Conservation (phyloP, 148 eudicot genomes). For the Gaultheria prostrata region DNA sequence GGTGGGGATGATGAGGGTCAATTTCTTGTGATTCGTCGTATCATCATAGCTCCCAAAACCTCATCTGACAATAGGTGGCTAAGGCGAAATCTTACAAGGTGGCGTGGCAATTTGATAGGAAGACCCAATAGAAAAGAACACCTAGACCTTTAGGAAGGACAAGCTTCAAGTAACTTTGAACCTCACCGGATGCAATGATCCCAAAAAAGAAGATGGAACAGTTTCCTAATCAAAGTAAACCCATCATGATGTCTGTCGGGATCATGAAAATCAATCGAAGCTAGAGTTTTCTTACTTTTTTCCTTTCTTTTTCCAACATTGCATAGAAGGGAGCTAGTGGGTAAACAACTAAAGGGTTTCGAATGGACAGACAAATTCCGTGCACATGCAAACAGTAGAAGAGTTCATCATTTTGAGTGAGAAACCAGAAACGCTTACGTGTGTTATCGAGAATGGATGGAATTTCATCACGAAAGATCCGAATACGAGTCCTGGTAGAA, state of each 20-base stretch:
- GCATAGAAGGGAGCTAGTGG: too few species aligned
- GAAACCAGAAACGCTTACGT: constrained; percentile 25
- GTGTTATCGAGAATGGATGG: constrained; percentile 40
- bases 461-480: constrained; percentile 51
- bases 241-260: neutral
- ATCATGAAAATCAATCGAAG: neutral
- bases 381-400: neutral
- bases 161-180: neutral
- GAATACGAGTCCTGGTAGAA: constrained; percentile 49
- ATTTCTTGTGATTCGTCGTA: neutral
- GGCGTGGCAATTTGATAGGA: neutral
- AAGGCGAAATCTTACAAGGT: neutral
- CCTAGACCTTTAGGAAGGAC: neutral
- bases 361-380: neutral
- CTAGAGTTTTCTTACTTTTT: neutral
- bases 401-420: too few species aligned
- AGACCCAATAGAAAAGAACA: neutral
- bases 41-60: neutral
- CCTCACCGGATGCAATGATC: neutral
- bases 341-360: too few species aligned
- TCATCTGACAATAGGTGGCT: neutral
- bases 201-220: neutral
- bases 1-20: neutral
- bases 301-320: too few species aligned
- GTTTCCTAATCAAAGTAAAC: neutral